phyloP scores from a whole-genome alignment of 768 basidiomycete genomes.

The Multifurca ochricompacta region DNA sequence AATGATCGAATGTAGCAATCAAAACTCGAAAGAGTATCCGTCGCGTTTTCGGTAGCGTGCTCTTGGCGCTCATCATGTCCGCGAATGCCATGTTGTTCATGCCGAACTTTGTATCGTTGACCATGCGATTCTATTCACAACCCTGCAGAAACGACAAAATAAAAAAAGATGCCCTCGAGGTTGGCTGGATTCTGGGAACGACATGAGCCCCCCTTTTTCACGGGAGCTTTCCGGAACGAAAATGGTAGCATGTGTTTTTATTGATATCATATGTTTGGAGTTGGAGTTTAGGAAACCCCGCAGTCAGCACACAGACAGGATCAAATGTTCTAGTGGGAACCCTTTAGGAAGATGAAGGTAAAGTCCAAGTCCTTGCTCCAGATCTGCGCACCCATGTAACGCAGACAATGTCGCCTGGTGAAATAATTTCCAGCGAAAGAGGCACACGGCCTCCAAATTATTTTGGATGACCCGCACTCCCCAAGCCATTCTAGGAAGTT shows the following conservation, averaged over 20 bases:
- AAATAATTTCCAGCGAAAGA: too few relatives aligned
- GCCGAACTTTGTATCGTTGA: not conserved
- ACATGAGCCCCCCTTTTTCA: too few relatives aligned
- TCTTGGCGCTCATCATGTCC: not conserved
- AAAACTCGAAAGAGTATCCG: not conserved
- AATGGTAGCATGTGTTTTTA: too few relatives aligned
- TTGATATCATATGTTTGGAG: not conserved
- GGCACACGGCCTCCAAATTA: too few relatives aligned
- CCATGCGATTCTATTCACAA: not conserved
- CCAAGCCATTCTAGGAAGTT: too few relatives aligned
- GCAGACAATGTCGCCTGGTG: too few relatives aligned
- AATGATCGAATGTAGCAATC: not conserved
- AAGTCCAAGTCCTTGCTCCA: too few relatives aligned
- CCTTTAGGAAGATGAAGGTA: too few relatives aligned
- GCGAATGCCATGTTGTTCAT: not conserved
- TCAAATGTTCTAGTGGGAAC: too few relatives aligned
- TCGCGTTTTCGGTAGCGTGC: not conserved
- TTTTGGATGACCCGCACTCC: too few relatives aligned
- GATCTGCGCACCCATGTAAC: too few relatives aligned
- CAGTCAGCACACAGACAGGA: not conserved
- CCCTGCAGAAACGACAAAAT: not conserved
- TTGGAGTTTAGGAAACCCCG: not conserved
- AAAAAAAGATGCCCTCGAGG: not conserved
- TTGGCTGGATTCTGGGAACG: not conserved
- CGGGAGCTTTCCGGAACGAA: too few relatives aligned